Evolutionary conservation across 805 yeast species (phyloP), one percentile per base, ranked within the genome.

Genomic region (Kodamaea kaohsiungensis): DNA sequence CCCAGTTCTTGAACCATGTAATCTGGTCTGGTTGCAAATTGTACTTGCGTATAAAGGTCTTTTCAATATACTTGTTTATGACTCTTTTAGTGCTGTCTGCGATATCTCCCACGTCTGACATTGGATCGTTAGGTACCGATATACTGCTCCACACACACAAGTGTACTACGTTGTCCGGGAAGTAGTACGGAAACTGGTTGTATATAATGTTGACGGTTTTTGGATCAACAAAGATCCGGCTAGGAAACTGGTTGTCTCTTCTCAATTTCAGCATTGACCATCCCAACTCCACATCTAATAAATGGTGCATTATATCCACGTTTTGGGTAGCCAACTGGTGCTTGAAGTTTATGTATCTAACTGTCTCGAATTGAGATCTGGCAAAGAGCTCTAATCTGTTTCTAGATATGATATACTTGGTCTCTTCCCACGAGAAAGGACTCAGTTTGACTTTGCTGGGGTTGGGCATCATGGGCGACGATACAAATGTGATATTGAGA

Each of bases 1-100:
- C 80, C 82, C 88, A 87, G 64, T 88, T 88, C 59, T 87, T 78
- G 67, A 88, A 88, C 93, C 93, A 88, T 1, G 76, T 64, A 45
- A 80, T 61, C 40, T 80, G 69, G 3, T 76, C 71, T 25, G 72
- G 61, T 7, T 68, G 61, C 13, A 75, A 64, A 8, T 76, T 79
- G 40, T 82, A 68, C 33, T 71, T 69, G 27, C 74, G 66, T n/a
- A 76, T 69, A 54, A 87, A 80, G 3, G 86, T 84, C 49, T 69
- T 66, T 2, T 72, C 63, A 9, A 88, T 70, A 53, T 80, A 80
- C 18, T 56, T 59, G 48, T 80, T 78, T 8, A 86, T 81, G 1
- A 69, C 54, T 0, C 53, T 57, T 54, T 81, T 77, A 17, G 80
- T 73, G 9, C 61, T 61, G 0, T 66, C 63, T 1, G 82, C 73